phyloP scores from a whole-genome alignment of 495 filamentous ascomycete genomes.

The Trichoderma gamsii region DNA sequence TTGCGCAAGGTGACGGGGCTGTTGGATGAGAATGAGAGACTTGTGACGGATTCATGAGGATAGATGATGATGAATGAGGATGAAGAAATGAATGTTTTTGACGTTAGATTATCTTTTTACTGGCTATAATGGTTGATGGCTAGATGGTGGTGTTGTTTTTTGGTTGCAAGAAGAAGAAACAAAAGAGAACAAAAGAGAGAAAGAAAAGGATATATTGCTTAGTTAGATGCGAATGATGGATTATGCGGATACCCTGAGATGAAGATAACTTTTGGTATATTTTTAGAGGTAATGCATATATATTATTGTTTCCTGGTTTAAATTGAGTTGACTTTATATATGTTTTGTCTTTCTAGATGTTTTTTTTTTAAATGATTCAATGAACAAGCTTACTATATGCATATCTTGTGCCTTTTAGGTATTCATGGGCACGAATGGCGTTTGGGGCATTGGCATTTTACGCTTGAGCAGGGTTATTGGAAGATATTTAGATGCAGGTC shows the following conservation, averaged over 20 bases:
- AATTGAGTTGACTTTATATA: neutral
- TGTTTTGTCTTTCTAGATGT: no score
- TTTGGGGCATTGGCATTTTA: neutral
- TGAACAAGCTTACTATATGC: no score
- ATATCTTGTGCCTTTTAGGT: neutral
- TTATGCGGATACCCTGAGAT: conserved; percentile 2
- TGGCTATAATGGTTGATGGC: no score
- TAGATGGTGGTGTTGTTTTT: no score
- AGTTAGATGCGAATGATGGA: neutral
- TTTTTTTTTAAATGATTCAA: no score
- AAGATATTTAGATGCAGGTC: no score
- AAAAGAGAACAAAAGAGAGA: no score
- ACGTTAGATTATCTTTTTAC: no score
- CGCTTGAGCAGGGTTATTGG: neutral
- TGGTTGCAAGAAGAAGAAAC: no score
- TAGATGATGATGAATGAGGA: conserved; percentile 6
- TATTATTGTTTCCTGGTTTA: neutral
- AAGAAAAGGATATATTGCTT: neutral
- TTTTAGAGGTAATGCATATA: neutral
- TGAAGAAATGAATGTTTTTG: no score
- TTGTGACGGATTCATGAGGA: conserved; percentile 61
- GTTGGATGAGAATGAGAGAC: conserved; percentile 88
- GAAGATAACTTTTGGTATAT: neutral
- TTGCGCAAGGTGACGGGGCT: conserved; percentile 73
- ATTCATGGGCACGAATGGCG: neutral